Conservation (phyloP, 768 basidiomycete genomes). For the Collybia nuda region DNA sequence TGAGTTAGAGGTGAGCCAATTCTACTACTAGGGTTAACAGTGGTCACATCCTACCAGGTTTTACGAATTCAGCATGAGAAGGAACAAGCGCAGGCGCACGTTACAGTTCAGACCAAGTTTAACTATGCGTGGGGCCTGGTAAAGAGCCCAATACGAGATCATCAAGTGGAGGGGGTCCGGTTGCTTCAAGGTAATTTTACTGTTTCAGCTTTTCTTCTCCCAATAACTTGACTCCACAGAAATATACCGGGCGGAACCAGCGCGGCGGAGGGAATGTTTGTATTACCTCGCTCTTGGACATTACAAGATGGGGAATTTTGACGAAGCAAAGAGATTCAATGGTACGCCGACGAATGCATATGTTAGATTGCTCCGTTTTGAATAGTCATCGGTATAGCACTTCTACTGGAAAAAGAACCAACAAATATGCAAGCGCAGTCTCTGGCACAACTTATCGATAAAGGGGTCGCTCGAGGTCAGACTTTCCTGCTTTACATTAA, state of each 20-base stretch:
- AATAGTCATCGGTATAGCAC: slow-evolving; percentile 41
- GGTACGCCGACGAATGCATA: slow-evolving; percentile 50
- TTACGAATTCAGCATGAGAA: slow-evolving; percentile 85
- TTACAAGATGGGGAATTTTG: slow-evolving; percentile 95
- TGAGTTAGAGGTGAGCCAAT: slow-evolving; percentile 72
- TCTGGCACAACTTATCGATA: slow-evolving; percentile 81
- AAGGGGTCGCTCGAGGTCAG: slow-evolving; percentile 78
- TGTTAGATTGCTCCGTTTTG: neutral
- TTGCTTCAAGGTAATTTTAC: slow-evolving; percentile 73
- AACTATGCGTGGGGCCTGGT: slow-evolving; percentile 97
- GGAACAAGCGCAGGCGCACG: slow-evolving; percentile 78
- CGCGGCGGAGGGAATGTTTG: slow-evolving; percentile 88
- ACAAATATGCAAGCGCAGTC: slow-evolving; percentile 91
- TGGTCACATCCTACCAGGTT: slow-evolving; percentile 49
- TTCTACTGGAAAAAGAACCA: slow-evolving; percentile 91
- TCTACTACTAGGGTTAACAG: neutral
- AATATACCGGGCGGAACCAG: slow-evolving; percentile 85
- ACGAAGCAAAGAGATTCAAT: slow-evolving; percentile 91
- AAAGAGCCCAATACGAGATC: slow-evolving; percentile 80
- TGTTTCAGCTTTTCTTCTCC: slow-evolving; percentile 1
- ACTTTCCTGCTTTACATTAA: slow-evolving; percentile 2
- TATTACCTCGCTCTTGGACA: slow-evolving; percentile 97
- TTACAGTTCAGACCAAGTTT: slow-evolving; percentile 95
- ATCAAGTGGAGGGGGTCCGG: slow-evolving; percentile 91
- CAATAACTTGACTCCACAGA: slow-evolving; percentile 46